Evolutionary conservation across 2,329 filamentous ascomycete genomes (phyloP).

Genomic region (Alternaria infectoria): DNA sequence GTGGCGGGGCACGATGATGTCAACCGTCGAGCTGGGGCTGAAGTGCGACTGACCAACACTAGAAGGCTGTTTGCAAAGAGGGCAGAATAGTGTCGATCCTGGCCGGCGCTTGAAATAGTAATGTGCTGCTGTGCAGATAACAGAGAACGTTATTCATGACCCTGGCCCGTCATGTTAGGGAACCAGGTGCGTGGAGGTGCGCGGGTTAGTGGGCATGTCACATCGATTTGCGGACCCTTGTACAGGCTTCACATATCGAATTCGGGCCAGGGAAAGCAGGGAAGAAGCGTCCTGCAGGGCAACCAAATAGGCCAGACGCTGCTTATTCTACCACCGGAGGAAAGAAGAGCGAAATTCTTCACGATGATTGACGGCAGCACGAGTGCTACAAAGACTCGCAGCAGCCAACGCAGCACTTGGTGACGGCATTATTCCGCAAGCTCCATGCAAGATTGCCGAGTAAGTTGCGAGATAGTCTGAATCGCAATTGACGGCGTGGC

Average conservation of each 20-base stretch:
- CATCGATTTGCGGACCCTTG: slow-evolving; percentile 15
- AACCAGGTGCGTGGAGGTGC: slow-evolving; percentile 6
- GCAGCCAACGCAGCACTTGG: neutral
- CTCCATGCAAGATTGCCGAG: slow-evolving; percentile 6
- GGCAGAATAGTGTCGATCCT: neutral
- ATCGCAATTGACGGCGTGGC: neutral
- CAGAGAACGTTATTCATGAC: slow-evolving; percentile 8
- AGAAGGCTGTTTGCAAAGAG: neutral
- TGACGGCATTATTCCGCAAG: slow-evolving; percentile 4
- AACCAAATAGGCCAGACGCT: slow-evolving; percentile 1
- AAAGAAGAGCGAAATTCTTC: neutral
- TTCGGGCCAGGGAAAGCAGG: slow-evolving; percentile 11
- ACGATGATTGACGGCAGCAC: neutral
- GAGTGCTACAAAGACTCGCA: neutral
- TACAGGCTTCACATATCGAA: slow-evolving; percentile 5
- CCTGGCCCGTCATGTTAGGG: slow-evolving; percentile 1
- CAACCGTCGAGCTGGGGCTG: slow-evolving; percentile 6
- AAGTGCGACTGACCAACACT: neutral
- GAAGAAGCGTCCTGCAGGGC: slow-evolving; percentile 12
- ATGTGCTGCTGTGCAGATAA: slow-evolving; percentile 13
- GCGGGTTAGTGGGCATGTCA: slow-evolving; percentile 17
- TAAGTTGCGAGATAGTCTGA: neutral
- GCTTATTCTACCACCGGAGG: neutral
- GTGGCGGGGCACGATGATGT: slow-evolving; percentile 24
- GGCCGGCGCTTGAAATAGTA: slow-evolving; percentile 5